A percentile compares a stretch with the other conserved stretches of the same genome.
Conservation (phyloP, 371 early-diverging fungal genomes). For the Batrachochytrium dendrobatidis region DNA sequence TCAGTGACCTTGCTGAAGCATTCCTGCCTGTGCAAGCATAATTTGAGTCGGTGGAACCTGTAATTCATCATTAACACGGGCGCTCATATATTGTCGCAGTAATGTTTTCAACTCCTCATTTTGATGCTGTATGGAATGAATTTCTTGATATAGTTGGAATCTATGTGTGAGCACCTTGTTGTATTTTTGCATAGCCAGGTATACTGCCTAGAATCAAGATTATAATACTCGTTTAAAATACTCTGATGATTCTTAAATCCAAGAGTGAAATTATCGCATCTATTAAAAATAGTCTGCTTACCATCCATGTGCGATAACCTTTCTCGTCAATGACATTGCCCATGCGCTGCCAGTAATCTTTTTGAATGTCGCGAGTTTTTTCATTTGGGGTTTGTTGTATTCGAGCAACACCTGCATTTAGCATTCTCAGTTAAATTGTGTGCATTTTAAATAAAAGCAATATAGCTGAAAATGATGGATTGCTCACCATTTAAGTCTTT, state of each 20-base stretch:
- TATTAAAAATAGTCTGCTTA: conserved; percentile 5
- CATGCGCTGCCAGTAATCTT: conserved; percentile 41
- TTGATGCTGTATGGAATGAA: conserved; percentile 25
- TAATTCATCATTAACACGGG: conserved; percentile 44
- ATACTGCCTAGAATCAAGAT: conserved; percentile 27
- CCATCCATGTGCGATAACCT: conserved; percentile 37
- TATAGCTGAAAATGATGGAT: too few relatives aligned
- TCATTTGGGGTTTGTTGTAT: not conserved
- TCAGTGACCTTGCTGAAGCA: conserved; percentile 1
- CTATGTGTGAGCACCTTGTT: conserved; percentile 32
- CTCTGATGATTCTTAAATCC: not conserved
- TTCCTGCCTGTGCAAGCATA: conserved; percentile 34
- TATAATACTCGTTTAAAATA: not conserved
- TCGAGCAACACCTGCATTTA: not conserved
- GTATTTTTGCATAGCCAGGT: conserved; percentile 39
- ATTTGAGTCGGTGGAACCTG: conserved; percentile 42
- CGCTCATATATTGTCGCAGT: conserved; percentile 40
- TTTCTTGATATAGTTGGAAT: conserved; percentile 29
- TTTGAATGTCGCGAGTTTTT: conserved; percentile 12
- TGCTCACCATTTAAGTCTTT: not conserved
- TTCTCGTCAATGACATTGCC: conserved; percentile 36
- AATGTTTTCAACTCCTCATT: conserved; percentile 40
- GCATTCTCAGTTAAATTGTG: too few relatives aligned
- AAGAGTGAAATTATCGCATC: not conserved
- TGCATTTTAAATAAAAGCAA: too few relatives aligned